Base-by-base conservation (phyloP, 768 basidiomycete species). In the Podaxis carcinomalis region DNA sequence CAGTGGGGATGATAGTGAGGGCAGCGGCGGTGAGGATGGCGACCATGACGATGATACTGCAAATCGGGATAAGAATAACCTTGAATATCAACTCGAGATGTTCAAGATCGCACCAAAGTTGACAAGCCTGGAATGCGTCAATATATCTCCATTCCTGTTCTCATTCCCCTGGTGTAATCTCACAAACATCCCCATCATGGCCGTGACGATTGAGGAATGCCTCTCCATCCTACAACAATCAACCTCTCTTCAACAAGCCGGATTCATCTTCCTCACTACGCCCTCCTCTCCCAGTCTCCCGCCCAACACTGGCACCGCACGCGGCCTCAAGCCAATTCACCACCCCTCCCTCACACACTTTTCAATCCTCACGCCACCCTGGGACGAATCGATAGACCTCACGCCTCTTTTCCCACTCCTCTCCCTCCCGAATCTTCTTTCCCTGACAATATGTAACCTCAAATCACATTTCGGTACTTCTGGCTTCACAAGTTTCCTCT, bases 381-480 rank as follows among this genome's bases (percentile, higher is more conserved):
- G 70, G 68, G 73, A 75, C 65, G 72, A 76, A 62, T 55, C 56
- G 28, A 68, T 76, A 51, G 75, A 77, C 40, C 71, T 75, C 25
- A 62, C 68, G n/a, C 67, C 67, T 7, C 69, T 77, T 39, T 77
- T 78, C 67, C 70, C 69, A 1, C 70, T 69, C 44, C 69, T 78
- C 47, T 70, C 69, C 46, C 65, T 74, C 11, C 77, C 77, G 21
- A 67, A 68, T 39, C 72, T 78, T 25, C 69, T 72, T 23, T 70
- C 70, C 5, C 74, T 78, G 35, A 73, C 71, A 16, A 77, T 78
- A 51, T 77, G 76, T 64, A 78, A 78, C 59, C 63, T 78, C 50
- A 71, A 69, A 53, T 70, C 72, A 42, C 68, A 71, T 10, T 74
- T 77, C 50, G 70, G 69, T 3, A 55, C 52, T 14, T 40, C 68